Evolutionary conservation across 306 rosid species (phyloP).

Genomic region (Pyrus bretschneideri): DNA sequence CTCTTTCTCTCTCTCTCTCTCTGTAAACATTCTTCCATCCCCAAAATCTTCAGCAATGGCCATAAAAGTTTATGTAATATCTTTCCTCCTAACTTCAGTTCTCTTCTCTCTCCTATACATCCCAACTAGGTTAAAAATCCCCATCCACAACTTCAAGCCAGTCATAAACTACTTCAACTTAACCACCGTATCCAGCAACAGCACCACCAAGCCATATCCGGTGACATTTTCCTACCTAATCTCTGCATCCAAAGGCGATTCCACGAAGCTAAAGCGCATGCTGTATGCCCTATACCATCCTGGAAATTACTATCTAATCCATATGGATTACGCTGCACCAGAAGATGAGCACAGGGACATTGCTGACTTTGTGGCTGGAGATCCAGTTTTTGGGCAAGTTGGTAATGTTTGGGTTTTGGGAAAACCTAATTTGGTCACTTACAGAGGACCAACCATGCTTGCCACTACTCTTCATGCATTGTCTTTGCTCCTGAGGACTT

Average conservation of each 20-base stretch:
- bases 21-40: background rate
- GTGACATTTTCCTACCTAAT: slow-evolving; percentile 66
- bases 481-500: slow-evolving; percentile 60
- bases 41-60: slow-evolving; percentile 44
- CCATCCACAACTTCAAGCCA: slow-evolving; percentile 36
- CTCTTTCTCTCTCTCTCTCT: background rate
- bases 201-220: slow-evolving; percentile 35
- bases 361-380: slow-evolving; percentile 41
- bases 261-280: slow-evolving; percentile 47
- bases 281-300: slow-evolving; percentile 71
- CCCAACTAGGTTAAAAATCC: slow-evolving; percentile 54
- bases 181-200: slow-evolving; percentile 16
- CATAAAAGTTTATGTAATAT: slow-evolving; percentile 43
- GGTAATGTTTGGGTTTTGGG: slow-evolving; percentile 86
- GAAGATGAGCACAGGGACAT: slow-evolving; percentile 46
- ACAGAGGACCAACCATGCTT: slow-evolving; percentile 94
- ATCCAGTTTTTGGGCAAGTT: slow-evolving; percentile 50
- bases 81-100: slow-evolving; percentile 42
- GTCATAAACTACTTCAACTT: slow-evolving; percentile 23
- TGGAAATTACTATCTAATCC: slow-evolving; percentile 73
- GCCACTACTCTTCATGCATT: slow-evolving; percentile 84
- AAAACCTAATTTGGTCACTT: slow-evolving; percentile 74
- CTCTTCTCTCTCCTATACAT: slow-evolving; percentile 43
- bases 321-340: slow-evolving; percentile 69
- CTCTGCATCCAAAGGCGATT: slow-evolving; percentile 79